Evolutionary conservation across 208 protist species (phyloP).

Genomic region (Leishmania tarentolae): DNA sequence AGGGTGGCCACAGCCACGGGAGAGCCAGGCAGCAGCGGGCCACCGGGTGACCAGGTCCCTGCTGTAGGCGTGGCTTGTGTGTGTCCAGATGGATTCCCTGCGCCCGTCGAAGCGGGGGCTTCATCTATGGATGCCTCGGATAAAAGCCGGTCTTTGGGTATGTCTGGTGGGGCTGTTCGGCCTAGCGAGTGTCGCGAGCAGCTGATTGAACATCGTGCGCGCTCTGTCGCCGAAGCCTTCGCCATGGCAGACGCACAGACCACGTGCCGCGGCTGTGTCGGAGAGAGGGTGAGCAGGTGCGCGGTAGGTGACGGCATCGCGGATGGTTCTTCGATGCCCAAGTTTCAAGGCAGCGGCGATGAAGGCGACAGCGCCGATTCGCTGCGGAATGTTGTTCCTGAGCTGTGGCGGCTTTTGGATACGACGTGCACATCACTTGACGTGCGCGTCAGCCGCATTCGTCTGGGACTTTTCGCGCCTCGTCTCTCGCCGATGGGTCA

Average conservation of each 20-base stretch:
- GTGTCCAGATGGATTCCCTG: not conserved
- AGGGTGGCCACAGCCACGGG: conserved; percentile 1
- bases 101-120: not conserved
- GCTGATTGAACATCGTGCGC: not conserved
- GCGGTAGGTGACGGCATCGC: not conserved
- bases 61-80: not conserved
- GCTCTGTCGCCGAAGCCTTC: conserved; percentile 27
- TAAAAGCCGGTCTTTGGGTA: not conserved
- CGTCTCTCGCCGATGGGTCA: conserved; percentile 62
- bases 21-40: not conserved
- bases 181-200: not conserved
- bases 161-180: not conserved
- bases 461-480: conserved; percentile 46
- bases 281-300: not conserved
- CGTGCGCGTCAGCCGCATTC: conserved; percentile 30
- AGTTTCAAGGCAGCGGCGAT: not conserved
- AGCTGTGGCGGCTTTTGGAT: conserved; percentile 20
- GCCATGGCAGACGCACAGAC: conserved; percentile 17
- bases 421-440: conserved; percentile 31
- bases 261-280: not conserved
- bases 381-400: conserved; percentile 1
- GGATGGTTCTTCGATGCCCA: not conserved
- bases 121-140: not conserved
- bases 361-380: not conserved
- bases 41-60: not conserved